Evolutionary conservation across 176 grass and related monocot species (phyloP), one percentile per base, ranked within the genome.

Genomic region (Thalia dealbata): DNA sequence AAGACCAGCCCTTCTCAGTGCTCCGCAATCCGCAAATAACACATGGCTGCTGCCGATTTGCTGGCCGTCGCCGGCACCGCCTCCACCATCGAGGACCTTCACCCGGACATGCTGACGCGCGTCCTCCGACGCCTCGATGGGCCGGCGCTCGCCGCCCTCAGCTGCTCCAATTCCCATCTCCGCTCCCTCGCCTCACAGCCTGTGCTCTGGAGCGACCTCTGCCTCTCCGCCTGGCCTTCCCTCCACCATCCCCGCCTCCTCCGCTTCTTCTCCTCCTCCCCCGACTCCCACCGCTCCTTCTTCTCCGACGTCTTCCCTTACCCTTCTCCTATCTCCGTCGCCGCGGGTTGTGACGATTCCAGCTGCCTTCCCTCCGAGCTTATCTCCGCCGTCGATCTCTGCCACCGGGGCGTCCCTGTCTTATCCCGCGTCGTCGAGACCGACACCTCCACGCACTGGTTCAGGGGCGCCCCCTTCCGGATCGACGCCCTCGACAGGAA

Each of bases 281-380:
- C 38, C 13, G 6, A 71, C 46, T 25, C 45, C 14, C 69, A 82
- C 66, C 80, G 79, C 11, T 79, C 79, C 64, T 78, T 99, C 75
- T 93, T 93, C 83, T 75, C 83, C 54, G 90, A 92, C 78, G 85
- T 76, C 62, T 88, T 93, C 87, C 83, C 90, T 44, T 87, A 87
- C 73, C 93, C 86, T 7, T 64, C 48, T 25, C 71, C 10, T 25
- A 12, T 69, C 74, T 32, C 67, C 67, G 23, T 21, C 79, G 12
- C 0, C 52, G 0, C 0, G 70, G 25, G 0, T 10, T 56, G 27
- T 52, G 0, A 12, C 14, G 12, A 44, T 8, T 0, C 1, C n/a
- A n/a, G n/a, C 50, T 0, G 18, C 29, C 80, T 80, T 14, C 87
- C 82, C 0, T 0, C 18, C 15, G 76, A 83, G 58, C 85, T 99